These are phyloP conservation scores for Aquilaria sinensis DNA, from an alignment of 345 rosid genomes.

Conservation along the genomic window DNA sequence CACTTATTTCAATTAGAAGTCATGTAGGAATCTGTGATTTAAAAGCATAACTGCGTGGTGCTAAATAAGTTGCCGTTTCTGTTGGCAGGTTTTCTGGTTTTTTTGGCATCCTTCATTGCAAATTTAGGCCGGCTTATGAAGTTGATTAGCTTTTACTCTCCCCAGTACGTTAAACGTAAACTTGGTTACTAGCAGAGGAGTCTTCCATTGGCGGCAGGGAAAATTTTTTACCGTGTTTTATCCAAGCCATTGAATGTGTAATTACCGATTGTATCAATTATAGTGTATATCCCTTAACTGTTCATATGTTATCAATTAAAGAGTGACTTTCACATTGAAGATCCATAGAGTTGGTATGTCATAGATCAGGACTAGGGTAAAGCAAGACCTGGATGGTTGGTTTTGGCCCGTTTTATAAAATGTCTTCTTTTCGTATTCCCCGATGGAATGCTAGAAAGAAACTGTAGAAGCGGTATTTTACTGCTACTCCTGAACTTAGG, in stretches of 20 bases:
- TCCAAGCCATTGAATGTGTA: constrained; percentile 17
- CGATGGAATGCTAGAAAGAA: neutral
- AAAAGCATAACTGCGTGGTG: constrained; percentile 6
- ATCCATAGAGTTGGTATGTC: too few species aligned
- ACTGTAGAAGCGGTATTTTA: too few species aligned
- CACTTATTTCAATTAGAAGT: neutral
- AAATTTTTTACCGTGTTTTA: constrained; percentile 23
- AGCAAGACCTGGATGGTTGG: too few species aligned
- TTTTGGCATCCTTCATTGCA: constrained; percentile 12
- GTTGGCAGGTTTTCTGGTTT: constrained; percentile 45
- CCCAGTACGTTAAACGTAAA: constrained; percentile 8
- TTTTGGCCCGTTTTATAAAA: neutral
- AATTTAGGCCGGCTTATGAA: constrained; percentile 15
- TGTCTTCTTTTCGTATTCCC: neutral
- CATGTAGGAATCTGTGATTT: neutral
- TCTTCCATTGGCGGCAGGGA: constrained; percentile 33
- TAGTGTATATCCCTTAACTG: constrained; percentile 16
- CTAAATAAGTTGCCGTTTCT: constrained; percentile 12
- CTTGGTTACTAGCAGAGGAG: constrained; percentile 37
- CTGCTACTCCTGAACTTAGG: too few species aligned
- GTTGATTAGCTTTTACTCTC: constrained; percentile 22
- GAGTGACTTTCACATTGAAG: too few species aligned
- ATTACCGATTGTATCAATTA: neutral
- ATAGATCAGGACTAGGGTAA: too few species aligned
- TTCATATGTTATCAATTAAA: constrained; percentile 5